Conservation (phyloP, 805 yeast species). For the Monosporozyma aquatica region DNA sequence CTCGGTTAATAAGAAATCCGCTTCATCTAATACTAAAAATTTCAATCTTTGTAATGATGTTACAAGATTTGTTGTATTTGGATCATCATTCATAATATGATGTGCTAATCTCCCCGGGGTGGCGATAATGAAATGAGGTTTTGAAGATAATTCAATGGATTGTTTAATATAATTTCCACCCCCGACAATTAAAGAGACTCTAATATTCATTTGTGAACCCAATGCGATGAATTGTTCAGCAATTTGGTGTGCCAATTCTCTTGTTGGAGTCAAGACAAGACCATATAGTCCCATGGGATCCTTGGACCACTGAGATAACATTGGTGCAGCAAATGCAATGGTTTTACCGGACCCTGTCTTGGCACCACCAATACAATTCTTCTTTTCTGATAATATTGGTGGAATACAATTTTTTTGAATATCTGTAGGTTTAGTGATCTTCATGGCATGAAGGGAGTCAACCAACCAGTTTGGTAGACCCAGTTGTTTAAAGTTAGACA, state of each 20-base stretch:
- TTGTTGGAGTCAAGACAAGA: constrained; percentile 76
- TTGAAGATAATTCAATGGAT: constrained; percentile 65
- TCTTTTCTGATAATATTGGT: constrained; percentile 51
- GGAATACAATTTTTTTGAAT: constrained; percentile 90
- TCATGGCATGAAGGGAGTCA: constrained; percentile 75
- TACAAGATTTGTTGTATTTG: constrained; percentile 44
- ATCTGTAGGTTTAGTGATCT: constrained; percentile 71
- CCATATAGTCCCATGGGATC: constrained; percentile 94
- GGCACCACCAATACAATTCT: constrained; percentile 96
- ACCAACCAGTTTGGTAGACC: constrained; percentile 84
- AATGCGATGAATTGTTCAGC: constrained; percentile 94
- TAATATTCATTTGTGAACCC: constrained; percentile 81
- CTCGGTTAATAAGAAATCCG: constrained; percentile 79
- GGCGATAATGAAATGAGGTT: constrained; percentile 92
- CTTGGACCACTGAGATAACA: constrained; percentile 87
- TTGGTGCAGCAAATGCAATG: constrained; percentile 95
- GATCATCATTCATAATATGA: constrained; percentile 80
- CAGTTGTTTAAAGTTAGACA: constrained; percentile 39
- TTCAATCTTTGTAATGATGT: constrained; percentile 67
- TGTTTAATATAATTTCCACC: constrained; percentile 93
- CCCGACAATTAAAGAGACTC: constrained; percentile 80
- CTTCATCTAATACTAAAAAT: constrained; percentile 88
- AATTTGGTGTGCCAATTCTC: constrained; percentile 92
- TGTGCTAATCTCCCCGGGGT: constrained; percentile 96
- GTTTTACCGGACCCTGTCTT: constrained; percentile 98